Percentiles rank a stretch among this genome's conserved stretches.
Conservation (phyloP, 208 protist genomes). For the Trichomonas vaginalis region DNA sequence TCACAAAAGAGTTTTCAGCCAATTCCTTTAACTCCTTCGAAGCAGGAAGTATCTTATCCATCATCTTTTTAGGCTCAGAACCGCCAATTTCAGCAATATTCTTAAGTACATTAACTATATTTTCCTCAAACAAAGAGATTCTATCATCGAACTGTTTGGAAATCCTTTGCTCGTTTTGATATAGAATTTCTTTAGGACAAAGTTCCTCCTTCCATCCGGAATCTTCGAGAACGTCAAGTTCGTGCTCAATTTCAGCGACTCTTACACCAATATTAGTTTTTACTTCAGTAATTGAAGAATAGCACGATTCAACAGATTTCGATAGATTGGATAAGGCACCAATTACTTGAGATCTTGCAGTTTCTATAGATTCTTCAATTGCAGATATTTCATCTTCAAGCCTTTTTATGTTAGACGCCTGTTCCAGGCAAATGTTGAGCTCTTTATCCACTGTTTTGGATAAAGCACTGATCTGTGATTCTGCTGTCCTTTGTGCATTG, state of each 20-base stretch:
- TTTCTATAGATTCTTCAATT: background rate
- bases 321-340: background rate
- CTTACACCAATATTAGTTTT: background rate
- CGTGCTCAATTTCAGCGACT: background rate
- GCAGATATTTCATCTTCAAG: background rate
- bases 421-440: background rate
- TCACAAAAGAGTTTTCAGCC: too few species aligned
- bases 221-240: background rate
- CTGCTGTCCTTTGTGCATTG: background rate
- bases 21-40: too few species aligned
- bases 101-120: background rate
- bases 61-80: too few species aligned
- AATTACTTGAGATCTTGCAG: background rate
- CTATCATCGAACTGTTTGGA: background rate
- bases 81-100: background rate
- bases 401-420: background rate
- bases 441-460: background rate
- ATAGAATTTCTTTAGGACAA: background rate
- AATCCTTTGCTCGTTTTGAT: background rate
- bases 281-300: background rate
- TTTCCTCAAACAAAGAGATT: background rate
- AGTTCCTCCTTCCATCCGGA: background rate
- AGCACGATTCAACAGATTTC: background rate
- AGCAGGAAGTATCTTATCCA: too few species aligned
- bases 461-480: background rate